Evolutionary conservation across 331 rosid species (phyloP).

Genomic region (Prunus yedoensis): DNA sequence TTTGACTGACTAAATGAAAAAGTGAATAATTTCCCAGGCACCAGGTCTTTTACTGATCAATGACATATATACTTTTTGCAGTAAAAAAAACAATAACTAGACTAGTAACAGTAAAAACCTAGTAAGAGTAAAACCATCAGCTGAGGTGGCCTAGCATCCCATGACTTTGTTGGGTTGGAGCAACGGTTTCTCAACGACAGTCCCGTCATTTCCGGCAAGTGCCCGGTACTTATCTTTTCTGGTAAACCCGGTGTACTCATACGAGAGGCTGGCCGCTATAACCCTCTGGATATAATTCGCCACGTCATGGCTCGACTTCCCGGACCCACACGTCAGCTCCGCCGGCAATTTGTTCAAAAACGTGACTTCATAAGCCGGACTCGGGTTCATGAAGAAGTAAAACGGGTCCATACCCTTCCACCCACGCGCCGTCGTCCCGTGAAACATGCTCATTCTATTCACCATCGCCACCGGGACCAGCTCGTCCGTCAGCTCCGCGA

Average conservation of each 20-base stretch:
- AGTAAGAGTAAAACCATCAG: no score
- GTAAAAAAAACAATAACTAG: no score
- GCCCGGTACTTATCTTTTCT: slow-evolving; percentile 79
- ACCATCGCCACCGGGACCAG: slow-evolving; percentile 88
- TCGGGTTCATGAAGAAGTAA: slow-evolving; percentile 88
- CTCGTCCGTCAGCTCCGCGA: slow-evolving; percentile 67
- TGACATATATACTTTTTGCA: no score
- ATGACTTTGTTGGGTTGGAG: slow-evolving; percentile 21
- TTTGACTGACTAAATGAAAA: no score
- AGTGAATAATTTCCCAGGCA: no score
- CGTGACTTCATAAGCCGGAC: slow-evolving; percentile 71
- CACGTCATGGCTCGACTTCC: slow-evolving; percentile 75
- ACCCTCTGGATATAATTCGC: slow-evolving; percentile 80
- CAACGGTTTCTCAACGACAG: slow-evolving; percentile 42
- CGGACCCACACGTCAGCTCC: slow-evolving; percentile 56
- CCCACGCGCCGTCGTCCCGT: slow-evolving; percentile 74
- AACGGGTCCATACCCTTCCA: slow-evolving; percentile 94
- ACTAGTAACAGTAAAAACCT: no score
- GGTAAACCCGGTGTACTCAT: slow-evolving; percentile 69
- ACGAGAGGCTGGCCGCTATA: slow-evolving; percentile 60
- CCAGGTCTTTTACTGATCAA: no score
- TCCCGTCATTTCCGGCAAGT: slow-evolving; percentile 82
- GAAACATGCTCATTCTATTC: slow-evolving; percentile 82
- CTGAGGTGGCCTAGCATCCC: slow-evolving; percentile 27
- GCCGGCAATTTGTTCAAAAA: slow-evolving; percentile 60